Percentiles rank a stretch among this genome's conserved stretches.
Evolutionary conservation across 1,139 yeast genomes (phyloP).

Genomic region (Suzukiozyma palmioleophila): DNA sequence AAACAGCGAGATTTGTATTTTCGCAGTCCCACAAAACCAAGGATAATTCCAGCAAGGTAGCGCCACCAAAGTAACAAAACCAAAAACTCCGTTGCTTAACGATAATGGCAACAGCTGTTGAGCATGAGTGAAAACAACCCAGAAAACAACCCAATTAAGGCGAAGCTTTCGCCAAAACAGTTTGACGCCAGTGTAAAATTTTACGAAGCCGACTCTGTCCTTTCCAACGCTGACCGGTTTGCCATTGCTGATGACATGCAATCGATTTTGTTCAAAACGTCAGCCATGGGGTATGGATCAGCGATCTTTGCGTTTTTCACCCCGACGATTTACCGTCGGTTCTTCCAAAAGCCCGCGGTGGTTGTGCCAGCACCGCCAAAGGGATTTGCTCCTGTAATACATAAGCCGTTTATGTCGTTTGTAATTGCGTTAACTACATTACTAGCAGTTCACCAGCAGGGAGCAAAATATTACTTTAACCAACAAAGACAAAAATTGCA

Average conservation of each 20-base stretch:
- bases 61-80: background rate
- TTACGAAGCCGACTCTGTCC: constrained; percentile 39
- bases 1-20: background rate
- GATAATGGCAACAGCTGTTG: background rate
- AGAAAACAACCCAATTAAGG: constrained; percentile 23
- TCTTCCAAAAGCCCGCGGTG: constrained; percentile 5
- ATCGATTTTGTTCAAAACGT: constrained; percentile 21
- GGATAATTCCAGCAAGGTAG: too few relatives aligned
- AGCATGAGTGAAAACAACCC: constrained; percentile 5
- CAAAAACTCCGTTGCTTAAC: background rate
- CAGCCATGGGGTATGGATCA: constrained; percentile 22
- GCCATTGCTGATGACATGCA: constrained; percentile 29
- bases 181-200: constrained; percentile 36
- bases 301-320: constrained; percentile 22
- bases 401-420: constrained; percentile 33
- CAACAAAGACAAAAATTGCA: constrained; percentile 15
- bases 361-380: constrained; percentile 5
- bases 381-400: constrained; percentile 12
- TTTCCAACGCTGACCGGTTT: constrained; percentile 27
- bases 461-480: constrained; percentile 22
- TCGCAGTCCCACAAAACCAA: background rate
- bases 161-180: constrained; percentile 30
- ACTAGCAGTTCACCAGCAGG: constrained; percentile 22
- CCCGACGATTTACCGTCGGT: constrained; percentile 22
- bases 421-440: constrained; percentile 24